A percentile compares a stretch with the other conserved stretches of the same genome.
Evolutionary conservation across 805 yeast genomes (phyloP).

Genomic region (Brettanomyces nanus): DNA sequence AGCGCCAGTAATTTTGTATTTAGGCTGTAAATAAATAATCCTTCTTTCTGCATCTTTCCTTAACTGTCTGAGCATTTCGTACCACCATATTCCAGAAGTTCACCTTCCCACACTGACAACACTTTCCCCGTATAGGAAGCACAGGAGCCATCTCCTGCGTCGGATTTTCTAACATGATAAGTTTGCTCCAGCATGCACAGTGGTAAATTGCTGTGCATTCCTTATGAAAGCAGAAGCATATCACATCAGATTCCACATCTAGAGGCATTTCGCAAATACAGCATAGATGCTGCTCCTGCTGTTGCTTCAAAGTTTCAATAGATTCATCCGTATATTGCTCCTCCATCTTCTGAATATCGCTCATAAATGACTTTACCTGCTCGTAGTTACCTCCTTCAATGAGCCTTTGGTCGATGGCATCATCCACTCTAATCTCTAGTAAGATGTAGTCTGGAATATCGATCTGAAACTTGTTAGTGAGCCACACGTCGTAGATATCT

Average conservation of each 20-base stretch:
- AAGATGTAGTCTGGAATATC: conserved; percentile 15
- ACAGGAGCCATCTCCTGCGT: conserved; percentile 10
- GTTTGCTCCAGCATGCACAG: conserved; percentile 27
- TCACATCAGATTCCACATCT: conserved; percentile 8
- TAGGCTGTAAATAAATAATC: background rate
- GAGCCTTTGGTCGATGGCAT: conserved; percentile 6
- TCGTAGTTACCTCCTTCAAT: conserved; percentile 24
- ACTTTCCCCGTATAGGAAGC: conserved; percentile 21
- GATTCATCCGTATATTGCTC: conserved; percentile 12
- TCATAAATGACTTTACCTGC: conserved; percentile 18
- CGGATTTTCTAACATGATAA: conserved; percentile 7
- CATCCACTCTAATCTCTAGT: conserved; percentile 8
- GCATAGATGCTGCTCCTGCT: conserved; percentile 7
- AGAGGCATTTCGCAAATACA: conserved; percentile 9
- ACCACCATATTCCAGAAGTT: conserved; percentile 24
- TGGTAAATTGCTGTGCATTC: conserved; percentile 26
- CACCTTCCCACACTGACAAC: conserved; percentile 15
- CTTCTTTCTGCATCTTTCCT: conserved; percentile 2
- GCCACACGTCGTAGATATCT: conserved; percentile 27
- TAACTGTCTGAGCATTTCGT: conserved; percentile 14
- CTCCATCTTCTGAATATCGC: conserved; percentile 7
- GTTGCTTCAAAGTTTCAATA: conserved; percentile 5
- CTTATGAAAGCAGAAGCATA: conserved; percentile 18
- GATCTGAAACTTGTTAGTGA: conserved; percentile 25
- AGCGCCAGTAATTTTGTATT: background rate